A percentile compares a stretch with the other conserved stretches of the same genome.
Conservation (phyloP, 768 basidiomycete genomes). For the Leccinum uliginosum region DNA sequence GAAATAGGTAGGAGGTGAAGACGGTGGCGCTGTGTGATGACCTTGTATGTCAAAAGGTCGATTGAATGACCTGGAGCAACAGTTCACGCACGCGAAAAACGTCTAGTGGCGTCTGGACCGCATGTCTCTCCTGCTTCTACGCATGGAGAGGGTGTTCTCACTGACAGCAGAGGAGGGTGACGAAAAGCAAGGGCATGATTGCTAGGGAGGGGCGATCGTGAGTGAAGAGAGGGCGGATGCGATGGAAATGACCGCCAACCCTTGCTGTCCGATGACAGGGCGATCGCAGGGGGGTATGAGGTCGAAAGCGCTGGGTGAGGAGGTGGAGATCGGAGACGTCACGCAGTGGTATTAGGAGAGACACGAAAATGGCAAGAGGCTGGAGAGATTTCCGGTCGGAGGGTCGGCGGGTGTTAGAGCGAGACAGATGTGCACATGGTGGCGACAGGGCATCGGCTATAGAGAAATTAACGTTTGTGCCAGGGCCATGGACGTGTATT, state of each 20-base stretch:
- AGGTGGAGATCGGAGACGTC: constrained; percentile 4
- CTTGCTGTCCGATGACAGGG: not conserved
- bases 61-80: constrained; percentile 12
- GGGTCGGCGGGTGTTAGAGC: not conserved
- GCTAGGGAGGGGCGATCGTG: not conserved
- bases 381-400: not conserved
- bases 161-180: not conserved
- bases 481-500: not conserved
- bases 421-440: constrained; percentile 5
- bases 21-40: constrained; percentile 1
- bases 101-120: constrained; percentile 26
- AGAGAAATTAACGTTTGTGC: constrained; percentile 19
- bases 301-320: not conserved
- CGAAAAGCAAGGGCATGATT: not conserved
- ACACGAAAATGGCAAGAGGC: not conserved
- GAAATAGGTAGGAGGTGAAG: not conserved
- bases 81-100: constrained; percentile 26
- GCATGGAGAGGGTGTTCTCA: constrained; percentile 4
- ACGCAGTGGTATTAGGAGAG: not conserved
- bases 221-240: not conserved
- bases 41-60: constrained; percentile 1
- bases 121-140: constrained; percentile 13
- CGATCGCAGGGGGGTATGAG: not conserved
- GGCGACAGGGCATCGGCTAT: constrained; percentile 5
- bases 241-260: not conserved